phyloP scores from a whole-genome alignment of 2,329 filamentous ascomycete species.

The Pestalotiopsis sp. region DNA sequence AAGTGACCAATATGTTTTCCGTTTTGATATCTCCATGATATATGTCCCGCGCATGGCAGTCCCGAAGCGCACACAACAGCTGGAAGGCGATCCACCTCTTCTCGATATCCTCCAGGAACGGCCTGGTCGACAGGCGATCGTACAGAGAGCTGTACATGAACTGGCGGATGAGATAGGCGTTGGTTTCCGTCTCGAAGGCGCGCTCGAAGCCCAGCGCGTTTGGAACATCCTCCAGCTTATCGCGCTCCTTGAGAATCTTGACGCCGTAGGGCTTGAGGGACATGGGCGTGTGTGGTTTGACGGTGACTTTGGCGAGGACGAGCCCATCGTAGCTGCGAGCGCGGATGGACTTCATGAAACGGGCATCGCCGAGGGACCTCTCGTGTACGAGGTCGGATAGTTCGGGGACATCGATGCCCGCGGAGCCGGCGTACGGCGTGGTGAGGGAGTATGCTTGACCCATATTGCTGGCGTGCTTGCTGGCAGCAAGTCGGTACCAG shows the following conservation, averaged over 20 bases:
- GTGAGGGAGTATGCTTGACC: slow-evolving; percentile 96
- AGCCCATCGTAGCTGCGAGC: slow-evolving; percentile 88
- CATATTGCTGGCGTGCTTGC: slow-evolving; percentile 56
- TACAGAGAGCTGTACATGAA: slow-evolving; percentile 97
- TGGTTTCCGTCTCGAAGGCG: slow-evolving; percentile 87
- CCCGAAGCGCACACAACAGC: slow-evolving; percentile 85
- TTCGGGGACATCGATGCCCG: slow-evolving; percentile 92
- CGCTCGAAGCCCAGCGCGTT: slow-evolving; percentile 91
- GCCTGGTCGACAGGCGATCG: slow-evolving; percentile 93
- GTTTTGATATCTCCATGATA: slow-evolving; percentile 99
- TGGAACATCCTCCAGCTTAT: slow-evolving; percentile 77
- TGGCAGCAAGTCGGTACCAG: slow-evolving; percentile 8
- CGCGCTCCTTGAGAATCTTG: slow-evolving; percentile 78
- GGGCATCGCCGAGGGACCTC: slow-evolving; percentile 84
- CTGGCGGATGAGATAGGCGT: slow-evolving; percentile 91
- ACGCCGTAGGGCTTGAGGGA: slow-evolving; percentile 79
- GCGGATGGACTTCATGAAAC: slow-evolving; percentile 96
- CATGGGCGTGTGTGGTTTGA: slow-evolving; percentile 87
- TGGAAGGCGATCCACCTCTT: slow-evolving; percentile 99
- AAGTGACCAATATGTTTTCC: slow-evolving; percentile 94
- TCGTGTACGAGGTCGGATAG: slow-evolving; percentile 90
- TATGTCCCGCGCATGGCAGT: slow-evolving; percentile 86
- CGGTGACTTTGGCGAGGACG: slow-evolving; percentile 90
- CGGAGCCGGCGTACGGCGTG: slow-evolving; percentile 86
- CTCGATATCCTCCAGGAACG: slow-evolving; percentile 95